phyloP scores from a whole-genome alignment of 164 flowering plant genomes.

The Tetracentron sinense region DNA sequence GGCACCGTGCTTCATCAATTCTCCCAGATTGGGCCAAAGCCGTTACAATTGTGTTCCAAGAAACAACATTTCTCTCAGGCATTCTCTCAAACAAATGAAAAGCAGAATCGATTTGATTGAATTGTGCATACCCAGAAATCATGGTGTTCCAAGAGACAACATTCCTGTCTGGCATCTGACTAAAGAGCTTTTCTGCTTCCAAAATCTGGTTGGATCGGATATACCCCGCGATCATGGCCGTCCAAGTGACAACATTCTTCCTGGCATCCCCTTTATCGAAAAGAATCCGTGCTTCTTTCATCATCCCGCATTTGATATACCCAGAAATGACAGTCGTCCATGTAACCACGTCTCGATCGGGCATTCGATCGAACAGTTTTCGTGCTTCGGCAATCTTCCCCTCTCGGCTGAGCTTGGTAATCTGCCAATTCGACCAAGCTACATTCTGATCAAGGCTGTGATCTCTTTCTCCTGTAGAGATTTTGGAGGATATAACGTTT shows the following conservation, averaged over 20 bases:
- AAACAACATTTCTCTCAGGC: slow-evolving; percentile 13
- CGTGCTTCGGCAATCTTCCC: slow-evolving; percentile 21
- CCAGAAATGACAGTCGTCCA: slow-evolving; percentile 23
- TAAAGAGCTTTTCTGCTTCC: slow-evolving; percentile 19
- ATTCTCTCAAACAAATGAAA: slow-evolving; percentile 16
- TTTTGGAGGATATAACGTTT: background rate
- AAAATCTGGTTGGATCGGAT: background rate
- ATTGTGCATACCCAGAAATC: slow-evolving; percentile 17
- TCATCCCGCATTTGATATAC: slow-evolving; percentile 13
- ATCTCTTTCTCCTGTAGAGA: background rate
- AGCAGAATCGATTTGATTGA: slow-evolving; percentile 13
- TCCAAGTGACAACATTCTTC: slow-evolving; percentile 24
- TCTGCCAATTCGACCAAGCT: background rate
- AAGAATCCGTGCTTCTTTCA: slow-evolving; percentile 14
- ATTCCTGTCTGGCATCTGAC: slow-evolving; percentile 19
- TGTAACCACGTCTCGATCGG: slow-evolving; percentile 16
- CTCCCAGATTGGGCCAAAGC: slow-evolving; percentile 14
- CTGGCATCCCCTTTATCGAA: slow-evolving; percentile 20
- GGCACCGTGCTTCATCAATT: slow-evolving; percentile 9
- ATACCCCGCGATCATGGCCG: slow-evolving; percentile 18
- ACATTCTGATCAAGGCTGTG: background rate
- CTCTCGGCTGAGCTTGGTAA: slow-evolving; percentile 10
- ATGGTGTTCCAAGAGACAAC: slow-evolving; percentile 20
- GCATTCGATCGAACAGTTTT: slow-evolving; percentile 17
- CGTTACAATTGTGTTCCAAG: slow-evolving; percentile 16